Percentiles rank a stretch among this genome's conserved stretches.
Conservation (phyloP, 441 rosid genomes). For the Melastoma candidum region DNA sequence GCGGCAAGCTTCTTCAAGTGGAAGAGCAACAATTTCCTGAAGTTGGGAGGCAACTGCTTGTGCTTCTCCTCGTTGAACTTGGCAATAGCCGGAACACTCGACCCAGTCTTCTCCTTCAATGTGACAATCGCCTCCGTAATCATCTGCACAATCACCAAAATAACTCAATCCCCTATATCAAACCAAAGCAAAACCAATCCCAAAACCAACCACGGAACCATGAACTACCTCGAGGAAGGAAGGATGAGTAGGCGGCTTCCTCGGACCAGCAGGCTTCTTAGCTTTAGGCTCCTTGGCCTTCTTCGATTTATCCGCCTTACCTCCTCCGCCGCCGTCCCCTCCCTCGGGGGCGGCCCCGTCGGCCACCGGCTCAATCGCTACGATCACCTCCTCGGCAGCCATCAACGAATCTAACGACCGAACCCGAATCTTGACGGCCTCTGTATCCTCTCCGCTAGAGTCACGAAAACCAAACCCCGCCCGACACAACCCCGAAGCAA, state of each 20-base stretch:
- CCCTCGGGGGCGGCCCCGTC: slow-evolving; percentile 27
- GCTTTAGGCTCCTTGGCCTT: slow-evolving; percentile 49
- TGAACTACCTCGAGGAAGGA: slow-evolving; percentile 57
- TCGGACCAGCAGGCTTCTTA: slow-evolving; percentile 39
- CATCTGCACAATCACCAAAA: slow-evolving; percentile 39
- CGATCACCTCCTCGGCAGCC: slow-evolving; percentile 33
- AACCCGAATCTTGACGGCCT: slow-evolving; percentile 8
- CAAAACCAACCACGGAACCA: too few species aligned
- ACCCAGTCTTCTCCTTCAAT: slow-evolving; percentile 77
- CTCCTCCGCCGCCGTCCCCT: slow-evolving; percentile 26
- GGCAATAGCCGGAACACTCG: slow-evolving; percentile 83
- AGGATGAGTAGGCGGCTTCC: slow-evolving; percentile 60
- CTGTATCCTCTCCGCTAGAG: not conserved
- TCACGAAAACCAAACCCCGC: not conserved
- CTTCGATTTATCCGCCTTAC: slow-evolving; percentile 32
- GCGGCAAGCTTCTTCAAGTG: slow-evolving; percentile 68
- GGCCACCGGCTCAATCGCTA: slow-evolving; percentile 17
- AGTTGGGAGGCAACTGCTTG: slow-evolving; percentile 47
- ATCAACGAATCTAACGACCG: slow-evolving; percentile 16
- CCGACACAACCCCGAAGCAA: slow-evolving; percentile 3
- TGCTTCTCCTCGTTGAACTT: slow-evolving; percentile 80
- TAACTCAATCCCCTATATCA: not conserved
- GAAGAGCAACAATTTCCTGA: slow-evolving; percentile 52
- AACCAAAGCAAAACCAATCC: not conserved
- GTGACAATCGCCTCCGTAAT: slow-evolving; percentile 63